Evolutionary conservation across 1,139 yeast species (phyloP).

Genomic region (Eremothecium coryli): DNA sequence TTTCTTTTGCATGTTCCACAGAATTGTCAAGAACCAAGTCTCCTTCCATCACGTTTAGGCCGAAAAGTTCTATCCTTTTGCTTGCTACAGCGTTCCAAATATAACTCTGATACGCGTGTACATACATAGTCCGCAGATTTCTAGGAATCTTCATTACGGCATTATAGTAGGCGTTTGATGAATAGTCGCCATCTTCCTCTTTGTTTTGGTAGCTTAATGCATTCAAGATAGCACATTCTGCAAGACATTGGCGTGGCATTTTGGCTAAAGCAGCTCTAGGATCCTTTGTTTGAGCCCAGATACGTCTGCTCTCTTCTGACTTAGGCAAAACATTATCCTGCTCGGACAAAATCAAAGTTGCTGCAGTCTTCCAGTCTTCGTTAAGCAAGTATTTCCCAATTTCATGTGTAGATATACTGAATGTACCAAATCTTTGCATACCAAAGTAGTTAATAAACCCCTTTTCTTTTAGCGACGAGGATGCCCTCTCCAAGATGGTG

Average conservation of each 20-base stretch:
- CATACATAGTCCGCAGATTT: conserved; percentile 87
- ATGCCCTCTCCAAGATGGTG: conserved; percentile 41
- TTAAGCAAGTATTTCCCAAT: conserved; percentile 66
- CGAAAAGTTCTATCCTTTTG: conserved; percentile 62
- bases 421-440: conserved; percentile 96
- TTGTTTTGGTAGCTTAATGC: conserved; percentile 42
- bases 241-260: conserved; percentile 84
- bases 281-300: conserved; percentile 71
- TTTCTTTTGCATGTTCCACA: conserved; percentile 15
- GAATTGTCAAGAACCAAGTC: conserved; percentile 57
- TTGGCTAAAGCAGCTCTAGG: conserved; percentile 53
- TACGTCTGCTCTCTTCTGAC: conserved; percentile 67
- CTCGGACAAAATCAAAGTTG: conserved; percentile 66
- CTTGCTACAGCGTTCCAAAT: conserved; percentile 89
- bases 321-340: conserved; percentile 80
- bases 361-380: conserved; percentile 74
- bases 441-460: conserved; percentile 95
- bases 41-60: conserved; percentile 64
- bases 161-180: conserved; percentile 49
- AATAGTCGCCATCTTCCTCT: conserved; percentile 39
- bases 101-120: conserved; percentile 93
- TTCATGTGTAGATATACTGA: conserved; percentile 81
- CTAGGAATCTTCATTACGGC: conserved; percentile 91
- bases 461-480: conserved; percentile 47
- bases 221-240: conserved; percentile 67